Evolutionary conservation across 2,329 filamentous ascomycete genomes (phyloP), one percentile per base, ranked within the genome.

Genomic region (Penicillium frequentans): DNA sequence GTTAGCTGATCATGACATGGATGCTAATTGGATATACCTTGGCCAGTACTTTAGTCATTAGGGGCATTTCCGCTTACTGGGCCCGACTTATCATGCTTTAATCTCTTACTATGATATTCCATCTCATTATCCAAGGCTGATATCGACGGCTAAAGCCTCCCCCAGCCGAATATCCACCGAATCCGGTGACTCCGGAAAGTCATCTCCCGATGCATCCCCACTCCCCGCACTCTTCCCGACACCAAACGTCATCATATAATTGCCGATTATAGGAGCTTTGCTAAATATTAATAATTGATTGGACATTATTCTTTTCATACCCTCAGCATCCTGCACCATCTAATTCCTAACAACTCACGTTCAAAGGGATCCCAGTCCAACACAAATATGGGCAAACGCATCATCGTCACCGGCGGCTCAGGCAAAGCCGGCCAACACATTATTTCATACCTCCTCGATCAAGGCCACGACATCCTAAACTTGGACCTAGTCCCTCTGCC

Each of bases 351-450:
- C 35, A n/a, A 19, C 35, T 10, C 35, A 39, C 13, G 14, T 7
- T 11, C 31, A 39, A 39, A n/a, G n/a, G 9, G 27, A 11, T 29
- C 35, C 16, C n/a, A 39, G n/a, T 33, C 31, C n/a, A 14, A 39
- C 8, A 39, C 19, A 3, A 7, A 51, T 45, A 70, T 69, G 65
- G 67, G 68, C 14, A 74, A 78, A 63, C 73, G 77, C 33, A 77
- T 81, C 58, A 78, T 84, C 48, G 79, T 84, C 61, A 84, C 82
- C 0, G 83, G 83, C 27, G 83, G 83, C 57, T 81, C 77, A 56
- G 83, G 82, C 49, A 82, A 84, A 70, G 82, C 81, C 19, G 82
- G 83, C 9, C 76, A 82, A 47, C 78, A 83, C 70, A 77, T 79
- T n/a, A 83, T 85, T 49, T 76, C 77, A 16, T 77, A 83, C 35